Conservation (phyloP, 495 filamentous ascomycete species). For the Amniculicola lignicola region DNA sequence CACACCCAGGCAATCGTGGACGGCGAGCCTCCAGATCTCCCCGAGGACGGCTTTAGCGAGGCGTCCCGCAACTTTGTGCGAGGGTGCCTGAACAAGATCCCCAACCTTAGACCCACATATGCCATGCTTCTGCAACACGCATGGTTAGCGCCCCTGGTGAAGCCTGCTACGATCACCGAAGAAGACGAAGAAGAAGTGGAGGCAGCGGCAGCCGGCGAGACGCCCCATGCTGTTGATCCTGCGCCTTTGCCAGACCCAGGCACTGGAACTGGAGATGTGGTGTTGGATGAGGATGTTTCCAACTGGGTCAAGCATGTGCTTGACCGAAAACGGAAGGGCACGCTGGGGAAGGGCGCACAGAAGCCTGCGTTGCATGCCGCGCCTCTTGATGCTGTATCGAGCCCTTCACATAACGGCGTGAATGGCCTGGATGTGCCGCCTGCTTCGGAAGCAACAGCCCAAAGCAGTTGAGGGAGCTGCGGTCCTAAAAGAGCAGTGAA, state of each 20-base stretch:
- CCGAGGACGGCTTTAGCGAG: slow-evolving; percentile 69
- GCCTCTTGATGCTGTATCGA: slow-evolving; percentile 44
- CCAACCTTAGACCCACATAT: slow-evolving; percentile 85
- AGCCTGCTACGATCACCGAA: slow-evolving; percentile 78
- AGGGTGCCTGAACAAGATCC: slow-evolving; percentile 88
- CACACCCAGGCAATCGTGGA: slow-evolving; percentile 84
- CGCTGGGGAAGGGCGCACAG: slow-evolving; percentile 36
- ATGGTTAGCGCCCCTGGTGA: slow-evolving; percentile 77
- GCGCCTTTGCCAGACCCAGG: not conserved
- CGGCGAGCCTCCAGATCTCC: slow-evolving; percentile 85
- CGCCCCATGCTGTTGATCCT: not conserved
- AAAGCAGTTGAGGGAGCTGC: slow-evolving; percentile 2
- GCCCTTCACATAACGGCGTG: slow-evolving; percentile 23
- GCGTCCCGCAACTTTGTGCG: slow-evolving; percentile 82
- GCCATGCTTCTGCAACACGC: slow-evolving; percentile 81
- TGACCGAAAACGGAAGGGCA: slow-evolving; percentile 40
- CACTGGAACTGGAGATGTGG: too few relatives aligned
- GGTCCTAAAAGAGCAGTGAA: too few relatives aligned
- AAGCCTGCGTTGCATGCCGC: slow-evolving; percentile 48
- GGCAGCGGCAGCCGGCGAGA: slow-evolving; percentile 16
- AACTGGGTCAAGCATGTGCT: slow-evolving; percentile 73
- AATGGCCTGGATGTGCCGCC: not conserved
- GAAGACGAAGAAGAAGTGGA: slow-evolving; percentile 59
- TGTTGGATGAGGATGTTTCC: slow-evolving; percentile 71
- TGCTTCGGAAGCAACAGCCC: not conserved